Evolutionary conservation across 2,329 filamentous ascomycete genomes (phyloP), one percentile per base, ranked within the genome.

Genomic region (Juglanconis oblonga): DNA sequence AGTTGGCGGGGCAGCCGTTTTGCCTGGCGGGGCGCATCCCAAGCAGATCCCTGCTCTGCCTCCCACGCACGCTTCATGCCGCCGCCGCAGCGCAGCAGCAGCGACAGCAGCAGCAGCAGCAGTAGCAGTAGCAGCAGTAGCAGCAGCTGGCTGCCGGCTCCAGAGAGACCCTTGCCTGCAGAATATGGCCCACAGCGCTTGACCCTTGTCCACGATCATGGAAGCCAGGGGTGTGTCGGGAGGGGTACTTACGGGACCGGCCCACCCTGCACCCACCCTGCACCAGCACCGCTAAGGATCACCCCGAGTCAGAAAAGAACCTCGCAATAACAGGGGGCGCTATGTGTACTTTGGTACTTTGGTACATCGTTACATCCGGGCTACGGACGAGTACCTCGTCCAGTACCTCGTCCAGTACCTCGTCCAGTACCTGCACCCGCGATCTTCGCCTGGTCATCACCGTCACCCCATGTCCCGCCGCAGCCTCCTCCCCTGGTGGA

Each of bases 381-480:
- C 63, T 61, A 64, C 62, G 57, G 61, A 58, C 54, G 61, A 61
- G 62, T 64, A 63, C 65, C 55, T 67, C 2, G 17, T 24, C 17
- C 17, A 24, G 17, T 24, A 24, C 17, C 17, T 24, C 17, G 44
- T 17, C 44, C 13, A 45, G 44, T 24, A 45, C 44, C 44, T 45
- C 17, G 44, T 9, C 10, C 13, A 45, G 44, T 45, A 45, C 44
- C 44, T 45, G 44, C 64, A 24, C 17, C 17, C 17, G 57, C 64
- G 69, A 70, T 70, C 69, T 65, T 52, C 68, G 64, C 64, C 65
- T 64, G 59, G 68, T 64, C 60, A 66, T 67, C 65, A 61, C 65
- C 65, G 61, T 74, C 71, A 72, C 76, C 74, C 73, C 73, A 76
- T 74, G 68, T 71, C 72, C 48, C 74, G 71, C 71, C 71, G 73